Conservation (phyloP, 2,329 filamentous ascomycete genomes). For the Exophiala oligosperma region DNA sequence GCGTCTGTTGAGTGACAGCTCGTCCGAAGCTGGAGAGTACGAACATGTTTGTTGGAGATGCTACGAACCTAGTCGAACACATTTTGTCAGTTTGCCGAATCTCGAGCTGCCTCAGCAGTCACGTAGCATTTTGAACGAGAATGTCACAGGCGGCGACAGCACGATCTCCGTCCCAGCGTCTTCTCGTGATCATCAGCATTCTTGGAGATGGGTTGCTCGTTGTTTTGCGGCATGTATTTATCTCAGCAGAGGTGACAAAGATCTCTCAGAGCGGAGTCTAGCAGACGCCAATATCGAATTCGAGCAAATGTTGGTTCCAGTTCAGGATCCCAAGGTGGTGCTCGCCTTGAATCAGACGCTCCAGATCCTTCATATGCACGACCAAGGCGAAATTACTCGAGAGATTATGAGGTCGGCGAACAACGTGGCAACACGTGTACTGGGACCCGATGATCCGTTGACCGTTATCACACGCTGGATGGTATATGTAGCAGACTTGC, state of each 20-base stretch:
- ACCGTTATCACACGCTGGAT: conserved; percentile 23
- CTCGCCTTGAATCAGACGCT: conserved; percentile 26
- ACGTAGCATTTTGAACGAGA: conserved; percentile 24
- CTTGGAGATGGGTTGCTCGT: conserved; percentile 29
- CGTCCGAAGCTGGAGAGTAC: conserved; percentile 21
- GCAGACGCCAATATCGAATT: conserved; percentile 27
- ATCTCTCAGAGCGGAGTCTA: conserved; percentile 21
- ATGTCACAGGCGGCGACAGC: conserved; percentile 3
- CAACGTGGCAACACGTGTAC: conserved; percentile 14
- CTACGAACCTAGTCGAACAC: conserved; percentile 20
- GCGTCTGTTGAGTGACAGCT: conserved; percentile 22
- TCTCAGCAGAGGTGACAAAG: conserved; percentile 21
- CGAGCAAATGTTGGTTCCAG: conserved; percentile 18
- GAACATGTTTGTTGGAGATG: conserved; percentile 27
- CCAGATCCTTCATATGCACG: conserved; percentile 27
- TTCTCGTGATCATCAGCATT: conserved; percentile 26
- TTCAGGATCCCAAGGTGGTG: conserved; percentile 25
- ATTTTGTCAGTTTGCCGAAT: conserved; percentile 27
- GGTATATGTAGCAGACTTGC: conserved; percentile 21
- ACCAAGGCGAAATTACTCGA: conserved; percentile 25
- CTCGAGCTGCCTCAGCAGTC: conserved; percentile 11
- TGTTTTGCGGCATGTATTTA: conserved; percentile 31
- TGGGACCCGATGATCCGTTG: conserved; percentile 25
- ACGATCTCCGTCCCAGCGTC: conserved; percentile 24
- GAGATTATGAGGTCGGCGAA: conserved; percentile 23